Percentiles rank a stretch among this genome's conserved stretches.
phyloP scores from a whole-genome alignment of 2,329 filamentous ascomycete species.

The Gliomastix tumulicola region DNA sequence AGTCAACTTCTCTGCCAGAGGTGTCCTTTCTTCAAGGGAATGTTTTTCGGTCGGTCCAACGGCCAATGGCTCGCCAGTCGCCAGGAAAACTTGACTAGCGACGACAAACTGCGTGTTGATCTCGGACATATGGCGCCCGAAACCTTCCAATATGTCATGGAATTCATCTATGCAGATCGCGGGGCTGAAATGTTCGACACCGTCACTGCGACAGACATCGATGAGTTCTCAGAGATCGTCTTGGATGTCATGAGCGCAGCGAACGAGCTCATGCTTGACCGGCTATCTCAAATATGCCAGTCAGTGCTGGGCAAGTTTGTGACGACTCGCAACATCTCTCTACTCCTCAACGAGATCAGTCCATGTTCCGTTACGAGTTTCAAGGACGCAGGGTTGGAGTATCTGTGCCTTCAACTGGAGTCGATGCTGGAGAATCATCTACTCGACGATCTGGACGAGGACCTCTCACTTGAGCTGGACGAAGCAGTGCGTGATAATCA shows the following conservation, averaged over 20 bases:
- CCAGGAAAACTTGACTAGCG: slow-evolving; percentile 31
- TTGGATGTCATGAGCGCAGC: slow-evolving; percentile 85
- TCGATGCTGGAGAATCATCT: slow-evolving; percentile 85
- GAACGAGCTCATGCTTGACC: slow-evolving; percentile 92
- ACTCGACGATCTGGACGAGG: slow-evolving; percentile 77
- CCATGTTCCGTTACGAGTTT: slow-evolving; percentile 79
- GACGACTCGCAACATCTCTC: slow-evolving; percentile 79
- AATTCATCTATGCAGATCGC: slow-evolving; percentile 76
- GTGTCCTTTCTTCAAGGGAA: slow-evolving; percentile 85
- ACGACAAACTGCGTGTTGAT: slow-evolving; percentile 59
- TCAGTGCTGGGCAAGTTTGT: slow-evolving; percentile 75
- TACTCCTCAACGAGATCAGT: slow-evolving; percentile 78
- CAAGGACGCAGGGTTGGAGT: slow-evolving; percentile 82
- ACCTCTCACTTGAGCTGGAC: slow-evolving; percentile 77
- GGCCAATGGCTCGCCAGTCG: slow-evolving; percentile 78
- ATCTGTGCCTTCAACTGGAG: slow-evolving; percentile 86
- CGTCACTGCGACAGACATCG: slow-evolving; percentile 57
- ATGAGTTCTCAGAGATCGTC: slow-evolving; percentile 82
- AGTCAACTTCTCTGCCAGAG: slow-evolving; percentile 73
- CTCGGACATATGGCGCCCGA: slow-evolving; percentile 69
- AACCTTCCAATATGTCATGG: slow-evolving; percentile 73
- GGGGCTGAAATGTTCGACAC: slow-evolving; percentile 77
- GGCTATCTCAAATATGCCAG: slow-evolving; percentile 85
- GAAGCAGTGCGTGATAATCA: slow-evolving; percentile 77
- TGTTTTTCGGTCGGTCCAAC: slow-evolving; percentile 82